Percentiles rank a stretch among this genome's conserved stretches.
phyloP scores from a whole-genome alignment of 345 rosid species.

The Lumnitzera racemosa region DNA sequence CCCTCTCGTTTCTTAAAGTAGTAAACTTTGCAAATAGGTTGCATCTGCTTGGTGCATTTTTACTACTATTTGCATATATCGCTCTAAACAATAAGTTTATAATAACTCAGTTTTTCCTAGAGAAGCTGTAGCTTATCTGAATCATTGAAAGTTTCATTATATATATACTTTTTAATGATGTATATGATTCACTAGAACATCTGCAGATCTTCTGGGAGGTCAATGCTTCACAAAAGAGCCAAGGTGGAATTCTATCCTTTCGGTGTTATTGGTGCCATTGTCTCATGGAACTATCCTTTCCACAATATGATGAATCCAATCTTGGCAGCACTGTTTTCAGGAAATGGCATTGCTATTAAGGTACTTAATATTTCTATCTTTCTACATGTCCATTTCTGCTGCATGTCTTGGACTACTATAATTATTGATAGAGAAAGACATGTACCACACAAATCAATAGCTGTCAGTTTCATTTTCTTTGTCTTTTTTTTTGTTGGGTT shows the following conservation, averaged over 20 bases:
- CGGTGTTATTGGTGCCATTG: constrained; percentile 95
- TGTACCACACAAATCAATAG: too few relatives aligned
- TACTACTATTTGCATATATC: not conserved
- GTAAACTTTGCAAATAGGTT: too few relatives aligned
- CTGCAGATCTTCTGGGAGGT: constrained; percentile 85
- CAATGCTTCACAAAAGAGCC: constrained; percentile 88
- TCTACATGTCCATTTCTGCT: not conserved
- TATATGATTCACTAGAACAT: constrained; percentile 7
- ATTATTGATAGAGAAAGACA: not conserved
- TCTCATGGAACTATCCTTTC: constrained; percentile 99
- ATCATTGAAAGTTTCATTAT: not conserved
- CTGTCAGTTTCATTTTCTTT: too few relatives aligned
- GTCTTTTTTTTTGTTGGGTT: too few relatives aligned
- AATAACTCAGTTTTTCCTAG: not conserved
- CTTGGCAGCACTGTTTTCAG: constrained; percentile 96
- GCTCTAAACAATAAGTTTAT: too few relatives aligned
- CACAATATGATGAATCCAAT: constrained; percentile 97
- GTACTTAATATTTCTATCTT: constrained; percentile 21
- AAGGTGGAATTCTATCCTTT: constrained; percentile 92
- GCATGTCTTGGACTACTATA: not conserved
- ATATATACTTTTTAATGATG: not conserved
- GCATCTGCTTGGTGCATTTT: not conserved
- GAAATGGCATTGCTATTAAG: constrained; percentile 91
- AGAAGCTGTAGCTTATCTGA: not conserved
- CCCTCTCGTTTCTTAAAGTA: too few relatives aligned